Conservation (phyloP, 2,329 filamentous ascomycete species). For the Lasiodiplodia sp. region DNA sequence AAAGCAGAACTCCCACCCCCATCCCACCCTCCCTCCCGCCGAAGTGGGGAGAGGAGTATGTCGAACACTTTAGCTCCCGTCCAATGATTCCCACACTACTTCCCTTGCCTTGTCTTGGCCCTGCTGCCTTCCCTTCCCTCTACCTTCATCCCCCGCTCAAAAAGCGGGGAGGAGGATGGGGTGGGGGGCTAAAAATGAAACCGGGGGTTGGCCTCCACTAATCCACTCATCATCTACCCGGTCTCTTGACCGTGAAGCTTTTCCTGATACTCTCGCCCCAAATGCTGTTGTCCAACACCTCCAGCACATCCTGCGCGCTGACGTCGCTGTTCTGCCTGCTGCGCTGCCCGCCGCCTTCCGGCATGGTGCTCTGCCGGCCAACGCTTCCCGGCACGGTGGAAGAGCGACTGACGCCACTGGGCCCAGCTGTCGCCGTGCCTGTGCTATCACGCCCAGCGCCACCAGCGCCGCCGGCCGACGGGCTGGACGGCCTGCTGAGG, state of each 20-base stretch:
- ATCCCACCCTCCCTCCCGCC: too few relatives aligned
- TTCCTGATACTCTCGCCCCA: conserved; percentile 93
- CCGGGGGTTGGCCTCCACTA: background rate
- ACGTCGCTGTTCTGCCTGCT: conserved; percentile 73
- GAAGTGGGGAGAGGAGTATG: conserved; percentile 1
- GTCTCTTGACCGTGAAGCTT: conserved; percentile 73
- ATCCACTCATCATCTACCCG: background rate
- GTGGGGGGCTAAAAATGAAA: background rate
- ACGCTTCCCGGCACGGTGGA: background rate
- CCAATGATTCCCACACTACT: background rate
- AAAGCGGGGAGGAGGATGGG: background rate
- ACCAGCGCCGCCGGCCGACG: conserved; percentile 32
- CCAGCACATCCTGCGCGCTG: conserved; percentile 78
- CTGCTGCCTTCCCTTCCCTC: too few relatives aligned
- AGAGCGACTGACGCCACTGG: background rate
- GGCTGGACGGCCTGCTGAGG: conserved; percentile 48
- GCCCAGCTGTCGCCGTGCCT: background rate
- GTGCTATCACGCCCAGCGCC: conserved; percentile 33
- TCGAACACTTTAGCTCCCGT: conserved; percentile 5
- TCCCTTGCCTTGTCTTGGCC: background rate
- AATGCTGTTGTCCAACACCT: conserved; percentile 85
- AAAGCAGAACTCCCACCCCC: too few relatives aligned
- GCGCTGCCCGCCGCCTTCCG: conserved; percentile 46
- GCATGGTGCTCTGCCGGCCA: conserved; percentile 27
- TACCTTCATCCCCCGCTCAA: background rate